A percentile compares a stretch with the other conserved stretches of the same genome.
Evolutionary conservation across 2,329 filamentous ascomycete genomes (phyloP).

Genomic region (Verticillium longisporum): DNA sequence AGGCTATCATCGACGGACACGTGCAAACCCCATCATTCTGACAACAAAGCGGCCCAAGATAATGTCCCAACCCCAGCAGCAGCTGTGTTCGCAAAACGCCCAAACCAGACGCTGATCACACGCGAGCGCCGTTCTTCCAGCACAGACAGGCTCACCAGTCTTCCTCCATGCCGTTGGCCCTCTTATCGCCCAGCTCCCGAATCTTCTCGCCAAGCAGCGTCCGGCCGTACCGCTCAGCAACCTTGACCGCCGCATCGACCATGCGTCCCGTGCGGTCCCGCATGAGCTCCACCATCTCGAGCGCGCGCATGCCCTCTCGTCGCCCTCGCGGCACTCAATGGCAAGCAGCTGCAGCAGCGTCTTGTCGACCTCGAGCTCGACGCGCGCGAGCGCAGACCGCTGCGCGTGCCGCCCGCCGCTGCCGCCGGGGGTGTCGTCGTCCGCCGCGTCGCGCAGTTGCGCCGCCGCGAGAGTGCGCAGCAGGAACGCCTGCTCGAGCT

Average conservation of each 20-base stretch:
- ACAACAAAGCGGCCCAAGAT: neutral
- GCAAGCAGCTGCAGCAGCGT: conserved; percentile 82
- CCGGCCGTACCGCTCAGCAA: conserved; percentile 79
- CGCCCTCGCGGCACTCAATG: conserved; percentile 82
- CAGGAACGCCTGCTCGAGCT: conserved; percentile 76
- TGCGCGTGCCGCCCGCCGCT: conserved; percentile 39
- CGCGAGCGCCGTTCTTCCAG: neutral
- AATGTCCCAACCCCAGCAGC: too few relatives aligned
- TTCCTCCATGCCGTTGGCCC: conserved; percentile 54
- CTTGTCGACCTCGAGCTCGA: conserved; percentile 86
- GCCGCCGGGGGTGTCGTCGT: conserved; percentile 39
- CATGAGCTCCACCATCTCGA: conserved; percentile 86
- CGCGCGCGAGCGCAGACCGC: conserved; percentile 57
- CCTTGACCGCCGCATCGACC: conserved; percentile 83
- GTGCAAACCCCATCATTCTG: neutral
- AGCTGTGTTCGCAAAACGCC: neutral
- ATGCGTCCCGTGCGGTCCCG: conserved; percentile 79
- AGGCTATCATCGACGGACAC: too few relatives aligned
- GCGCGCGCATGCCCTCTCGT: conserved; percentile 92
- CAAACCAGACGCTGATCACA: neutral
- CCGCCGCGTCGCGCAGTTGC: conserved; percentile 69
- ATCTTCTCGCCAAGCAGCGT: conserved; percentile 86
- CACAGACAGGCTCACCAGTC: conserved; percentile 22
- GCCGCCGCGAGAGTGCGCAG: conserved; percentile 65
- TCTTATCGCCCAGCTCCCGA: conserved; percentile 69